Conservation (phyloP, 2,329 filamentous ascomycete genomes). For the Paraphoma chrysanthemicola region DNA sequence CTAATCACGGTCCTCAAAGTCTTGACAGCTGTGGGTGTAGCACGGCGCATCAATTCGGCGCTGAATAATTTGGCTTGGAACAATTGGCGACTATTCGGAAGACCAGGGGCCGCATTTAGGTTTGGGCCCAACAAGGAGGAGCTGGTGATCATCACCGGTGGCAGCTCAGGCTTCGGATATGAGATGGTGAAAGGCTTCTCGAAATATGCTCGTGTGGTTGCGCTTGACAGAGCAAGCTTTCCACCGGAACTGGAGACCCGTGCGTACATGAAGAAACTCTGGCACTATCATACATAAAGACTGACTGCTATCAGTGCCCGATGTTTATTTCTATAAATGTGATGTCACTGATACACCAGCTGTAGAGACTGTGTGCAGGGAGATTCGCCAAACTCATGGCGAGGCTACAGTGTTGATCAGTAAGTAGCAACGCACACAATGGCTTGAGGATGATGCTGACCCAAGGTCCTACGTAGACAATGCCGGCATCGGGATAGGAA, state of each 20-base stretch:
- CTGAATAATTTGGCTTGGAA: slow-evolving; percentile 38
- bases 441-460: not conserved
- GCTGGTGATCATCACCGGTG: slow-evolving; percentile 38
- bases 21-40: slow-evolving; percentile 22
- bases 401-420: slow-evolving; percentile 37
- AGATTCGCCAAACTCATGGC: slow-evolving; percentile 28
- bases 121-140: slow-evolving; percentile 32
- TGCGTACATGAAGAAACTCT: slow-evolving; percentile 8
- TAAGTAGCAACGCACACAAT: not conserved
- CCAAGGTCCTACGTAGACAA: slow-evolving; percentile 18
- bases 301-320: slow-evolving; percentile 15
- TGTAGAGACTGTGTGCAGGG: slow-evolving; percentile 23
- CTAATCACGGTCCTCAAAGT: slow-evolving; percentile 30
- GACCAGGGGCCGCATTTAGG: slow-evolving; percentile 28
- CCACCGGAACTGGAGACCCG: slow-evolving; percentile 28
- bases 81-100: slow-evolving; percentile 43
- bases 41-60: slow-evolving; percentile 20
- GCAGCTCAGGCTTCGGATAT: slow-evolving; percentile 37
- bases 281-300: not conserved
- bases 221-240: slow-evolving; percentile 28
- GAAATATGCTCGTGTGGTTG: slow-evolving; percentile 28
- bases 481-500: slow-evolving; percentile 32
- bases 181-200: slow-evolving; percentile 37
- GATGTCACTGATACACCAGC: slow-evolving; percentile 28
- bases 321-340: slow-evolving; percentile 35